phyloP scores from a whole-genome alignment of 306 rosid species.

The Vigna unguiculata region DNA sequence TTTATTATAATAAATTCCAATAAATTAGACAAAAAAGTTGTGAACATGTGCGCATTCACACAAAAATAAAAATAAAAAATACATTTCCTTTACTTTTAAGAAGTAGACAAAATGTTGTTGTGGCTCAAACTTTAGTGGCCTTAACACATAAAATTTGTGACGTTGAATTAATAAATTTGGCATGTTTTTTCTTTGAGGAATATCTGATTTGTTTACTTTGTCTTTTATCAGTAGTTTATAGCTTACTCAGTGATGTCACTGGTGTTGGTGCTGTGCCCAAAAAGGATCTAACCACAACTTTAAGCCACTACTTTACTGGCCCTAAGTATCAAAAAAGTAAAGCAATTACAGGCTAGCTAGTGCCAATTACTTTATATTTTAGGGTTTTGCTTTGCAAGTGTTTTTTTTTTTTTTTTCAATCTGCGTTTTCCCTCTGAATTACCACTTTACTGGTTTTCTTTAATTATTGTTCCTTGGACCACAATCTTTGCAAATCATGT shows the following conservation, averaged over 20 bases:
- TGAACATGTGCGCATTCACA: no score
- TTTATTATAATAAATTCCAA: no score
- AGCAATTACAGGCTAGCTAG: not conserved
- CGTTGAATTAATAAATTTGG: not conserved
- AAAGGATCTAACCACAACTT: slow-evolving; percentile 43
- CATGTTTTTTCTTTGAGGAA: not conserved
- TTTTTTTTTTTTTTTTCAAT: not conserved
- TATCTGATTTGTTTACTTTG: not conserved
- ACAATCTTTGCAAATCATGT: no score
- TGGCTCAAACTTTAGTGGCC: not conserved
- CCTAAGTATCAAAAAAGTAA: slow-evolving; percentile 21
- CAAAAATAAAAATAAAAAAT: no score
- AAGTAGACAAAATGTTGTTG: not conserved
- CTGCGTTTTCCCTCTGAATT: not conserved
- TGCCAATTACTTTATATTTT: not conserved
- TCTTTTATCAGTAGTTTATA: slow-evolving; percentile 3
- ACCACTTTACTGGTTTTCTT: not conserved
- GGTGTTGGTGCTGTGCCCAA: slow-evolving; percentile 34
- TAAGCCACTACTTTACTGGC: slow-evolving; percentile 16
- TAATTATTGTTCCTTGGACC: not conserved
- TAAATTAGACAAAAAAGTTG: no score
- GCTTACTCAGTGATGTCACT: slow-evolving; percentile 35
- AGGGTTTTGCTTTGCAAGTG: not conserved
- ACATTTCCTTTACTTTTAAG: not conserved
- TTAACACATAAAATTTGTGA: not conserved